Evolutionary conservation across 495 filamentous ascomycete genomes (phyloP).

Genomic region (Xylona heveae): DNA sequence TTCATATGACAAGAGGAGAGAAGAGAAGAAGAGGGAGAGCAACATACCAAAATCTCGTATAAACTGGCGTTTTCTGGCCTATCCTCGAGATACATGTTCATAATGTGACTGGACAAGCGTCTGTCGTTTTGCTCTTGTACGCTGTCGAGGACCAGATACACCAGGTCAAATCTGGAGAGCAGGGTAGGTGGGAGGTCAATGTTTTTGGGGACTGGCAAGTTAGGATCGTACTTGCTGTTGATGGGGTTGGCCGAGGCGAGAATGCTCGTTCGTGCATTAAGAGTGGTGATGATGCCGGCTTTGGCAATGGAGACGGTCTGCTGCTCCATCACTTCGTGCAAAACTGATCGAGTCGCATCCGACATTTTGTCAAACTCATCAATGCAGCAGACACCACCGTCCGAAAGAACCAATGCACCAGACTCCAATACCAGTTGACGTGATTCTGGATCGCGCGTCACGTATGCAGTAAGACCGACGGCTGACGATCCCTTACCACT

Average conservation of each 20-base stretch:
- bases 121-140: slow-evolving; percentile 78
- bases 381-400: slow-evolving; percentile 95
- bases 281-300: slow-evolving; percentile 93
- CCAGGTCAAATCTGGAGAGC: slow-evolving; percentile 86
- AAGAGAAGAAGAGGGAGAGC: slow-evolving; percentile 1
- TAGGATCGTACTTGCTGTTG: slow-evolving; percentile 90
- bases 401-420: slow-evolving; percentile 82
- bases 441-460: slow-evolving; percentile 88
- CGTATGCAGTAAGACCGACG: slow-evolving; percentile 94
- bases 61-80: slow-evolving; percentile 60
- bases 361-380: slow-evolving; percentile 99
- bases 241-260: slow-evolving; percentile 95
- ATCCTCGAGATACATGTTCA: slow-evolving; percentile 95
- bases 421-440: slow-evolving; percentile 91
- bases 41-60: slow-evolving; percentile 58
- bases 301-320: slow-evolving; percentile 98
- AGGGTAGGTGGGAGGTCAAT: slow-evolving; percentile 93
- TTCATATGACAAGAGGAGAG: neutral
- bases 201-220: slow-evolving; percentile 88
- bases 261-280: slow-evolving; percentile 87
- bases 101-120: slow-evolving; percentile 71
- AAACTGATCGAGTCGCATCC: slow-evolving; percentile 79
- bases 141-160: slow-evolving; percentile 88
- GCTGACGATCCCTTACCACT: slow-evolving; percentile 94
- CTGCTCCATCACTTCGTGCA: slow-evolving; percentile 99